Base-by-base conservation (phyloP, 2,329 filamentous ascomycete species). In the Annulohypoxylon truncatum region DNA sequence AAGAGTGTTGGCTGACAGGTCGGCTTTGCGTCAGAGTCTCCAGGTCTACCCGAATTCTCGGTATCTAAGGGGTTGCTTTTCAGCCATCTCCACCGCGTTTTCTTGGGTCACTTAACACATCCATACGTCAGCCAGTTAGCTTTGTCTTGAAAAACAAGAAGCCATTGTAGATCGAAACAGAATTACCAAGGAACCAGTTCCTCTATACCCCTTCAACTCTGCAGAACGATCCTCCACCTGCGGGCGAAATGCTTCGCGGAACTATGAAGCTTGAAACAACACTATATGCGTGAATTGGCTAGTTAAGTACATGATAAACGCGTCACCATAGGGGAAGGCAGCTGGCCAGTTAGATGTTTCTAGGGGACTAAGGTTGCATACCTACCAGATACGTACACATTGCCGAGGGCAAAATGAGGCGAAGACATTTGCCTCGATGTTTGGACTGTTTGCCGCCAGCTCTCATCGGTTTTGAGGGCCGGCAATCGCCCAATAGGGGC, bases 311-410 rank as follows among this genome's bases (percentile, higher is more conserved):
- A 6, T 10, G 18, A 29, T 48, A 26, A 48, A 48, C 22, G 44
- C 31, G 24, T 42, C n/a, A 26, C 15, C 53, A 13, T 60, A 18
- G 13, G 15, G 56, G 51, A 56, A 46, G 62, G 57, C 47, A 24
- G 56, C 12, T 61, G 56, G 46, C 35, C 15, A 57, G 57, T 40
- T 50, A 54, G 38, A 42, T 42, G 12, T 22, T 54, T 29, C 54
- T 53, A 40, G 33, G 35, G 47, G 51, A 57, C 50, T n/a, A n/a
- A 62, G 61, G 65, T 61, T 57, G 54, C 42, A 46, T 53, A 31
- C 31, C 38, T 42, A 15, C 15, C 38, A 22, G 15, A 42, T 42
- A 22, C 13, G 18, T 42, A 10, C 38, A 42, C 22, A 42, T 10
- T 44, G 51, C 52, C 60, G 44, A 53, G n/a, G 57, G 46, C 26